phyloP scores from a whole-genome alignment of 1,284 basidiomycete species.

The Leccinum subfulvum region DNA sequence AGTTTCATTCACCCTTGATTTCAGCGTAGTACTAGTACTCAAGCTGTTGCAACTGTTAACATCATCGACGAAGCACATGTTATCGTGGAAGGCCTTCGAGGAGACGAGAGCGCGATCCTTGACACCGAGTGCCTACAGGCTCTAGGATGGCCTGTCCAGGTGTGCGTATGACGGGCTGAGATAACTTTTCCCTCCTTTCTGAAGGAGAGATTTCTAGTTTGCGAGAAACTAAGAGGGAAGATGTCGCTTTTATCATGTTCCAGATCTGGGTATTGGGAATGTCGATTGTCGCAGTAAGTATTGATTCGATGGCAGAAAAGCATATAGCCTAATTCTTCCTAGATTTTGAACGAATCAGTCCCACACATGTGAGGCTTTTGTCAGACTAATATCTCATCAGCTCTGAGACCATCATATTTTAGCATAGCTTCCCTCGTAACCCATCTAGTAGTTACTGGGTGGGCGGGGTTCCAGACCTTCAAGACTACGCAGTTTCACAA shows the following conservation, averaged over 20 bases:
- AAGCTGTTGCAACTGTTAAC: constrained; percentile 8
- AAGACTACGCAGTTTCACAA: constrained; percentile 56
- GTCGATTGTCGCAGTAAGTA: constrained; percentile 63
- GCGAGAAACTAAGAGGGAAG: constrained; percentile 71
- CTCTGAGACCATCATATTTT: not conserved
- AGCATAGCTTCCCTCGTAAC: constrained; percentile 67
- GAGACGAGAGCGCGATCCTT: constrained; percentile 37
- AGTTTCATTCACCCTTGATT: constrained; percentile 5
- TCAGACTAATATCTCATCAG: not conserved
- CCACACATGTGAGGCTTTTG: constrained; percentile 57
- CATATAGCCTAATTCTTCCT: constrained; percentile 5
- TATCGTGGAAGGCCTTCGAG: constrained; percentile 43
- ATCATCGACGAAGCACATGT: constrained; percentile 40
- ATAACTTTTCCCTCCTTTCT: not conserved
- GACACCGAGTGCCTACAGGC: constrained; percentile 51
- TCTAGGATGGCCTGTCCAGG: constrained; percentile 64
- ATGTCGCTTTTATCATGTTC: constrained; percentile 73
- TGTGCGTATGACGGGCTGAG: constrained; percentile 37
- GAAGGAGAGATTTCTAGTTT: constrained; percentile 42
- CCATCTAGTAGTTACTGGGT: constrained; percentile 67
- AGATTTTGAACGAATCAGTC: constrained; percentile 74
- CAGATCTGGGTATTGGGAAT: constrained; percentile 80
- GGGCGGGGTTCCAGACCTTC: constrained; percentile 65
- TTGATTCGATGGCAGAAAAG: not conserved
- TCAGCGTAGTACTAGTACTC: constrained; percentile 4